Base-by-base conservation (phyloP, 1,284 basidiomycete species). In the Takashimella tepidaria region DNA sequence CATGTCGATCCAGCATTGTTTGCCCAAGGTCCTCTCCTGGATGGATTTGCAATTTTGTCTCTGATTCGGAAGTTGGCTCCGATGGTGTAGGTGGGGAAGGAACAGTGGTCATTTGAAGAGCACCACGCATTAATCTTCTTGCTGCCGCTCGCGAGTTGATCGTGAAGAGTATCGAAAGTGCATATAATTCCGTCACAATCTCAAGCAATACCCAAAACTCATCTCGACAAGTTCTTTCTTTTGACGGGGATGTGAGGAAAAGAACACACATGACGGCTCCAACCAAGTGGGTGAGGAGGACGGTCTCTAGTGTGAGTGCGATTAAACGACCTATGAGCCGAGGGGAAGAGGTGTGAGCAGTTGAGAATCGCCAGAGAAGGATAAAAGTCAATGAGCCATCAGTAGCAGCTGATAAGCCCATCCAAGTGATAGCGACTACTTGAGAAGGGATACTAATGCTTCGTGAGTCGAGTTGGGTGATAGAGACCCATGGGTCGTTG, bases 371-470 rank as follows among this genome's bases (percentile, higher is more conserved):
- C 42, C 37, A 56, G 27, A 66, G 37, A 11, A 70, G 58, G 23
- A 63, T 50, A 12, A 65, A 19, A 5, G 68, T 68, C 37, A 70
- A 45, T 16, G 49, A 42, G 3, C 67, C 67, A 45, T 70, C 68
- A 23, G 61, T 64, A 19, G 61, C 37, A 3, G 68, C 68, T 11
- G 68, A 67, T n/a, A 67, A 46, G 12, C 65, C 68, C 65, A 70
- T 67, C 68, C 68, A 70, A 23, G 58, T 54, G 42, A 70, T 70
- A 2, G 67, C 67, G 24, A 70, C 68, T n/a, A 63, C 57, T 47
- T 68, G 63, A 5, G 62, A 65, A 4, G 66, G 68, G 12, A 64
- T 48, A 23, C 65, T 61, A 49, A 68, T 67, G 5, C 42, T 31
- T 3, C 63, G 60, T 6, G 46, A 40, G 16, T 54, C 37, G 44